phyloP scores from a whole-genome alignment of 148 eudicot species.

The Vaccinium darrowii region DNA sequence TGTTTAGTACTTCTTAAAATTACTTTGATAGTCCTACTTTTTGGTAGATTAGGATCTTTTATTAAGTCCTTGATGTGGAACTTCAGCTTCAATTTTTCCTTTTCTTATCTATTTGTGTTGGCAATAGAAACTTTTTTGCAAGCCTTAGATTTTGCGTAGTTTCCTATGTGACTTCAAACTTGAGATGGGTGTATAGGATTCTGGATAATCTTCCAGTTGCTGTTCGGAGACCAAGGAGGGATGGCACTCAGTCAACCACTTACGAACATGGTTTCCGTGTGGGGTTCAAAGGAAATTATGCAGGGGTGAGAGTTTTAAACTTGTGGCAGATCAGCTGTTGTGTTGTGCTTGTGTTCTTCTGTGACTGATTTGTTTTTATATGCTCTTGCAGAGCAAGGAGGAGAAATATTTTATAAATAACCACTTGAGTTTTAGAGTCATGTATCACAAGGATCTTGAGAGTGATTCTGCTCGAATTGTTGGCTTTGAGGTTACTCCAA shows the following conservation, averaged over 20 bases:
- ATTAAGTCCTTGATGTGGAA: not conserved
- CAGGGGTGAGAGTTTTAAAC: slow-evolving; percentile 48
- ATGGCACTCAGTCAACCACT: slow-evolving; percentile 45
- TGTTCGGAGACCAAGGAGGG: slow-evolving; percentile 55
- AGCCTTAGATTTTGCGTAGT: not conserved
- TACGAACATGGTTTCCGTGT: slow-evolving; percentile 63
- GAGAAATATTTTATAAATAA: slow-evolving; percentile 56
- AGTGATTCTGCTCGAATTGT: slow-evolving; percentile 59
- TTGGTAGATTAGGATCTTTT: not conserved
- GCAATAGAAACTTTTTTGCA: not conserved
- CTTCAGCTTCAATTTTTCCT: not conserved
- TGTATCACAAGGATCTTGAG: slow-evolving; percentile 55
- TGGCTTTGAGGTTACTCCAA: slow-evolving; percentile 57
- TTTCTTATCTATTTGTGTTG: not conserved
- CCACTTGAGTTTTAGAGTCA: slow-evolving; percentile 57
- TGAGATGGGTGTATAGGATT: slow-evolving; percentile 40
- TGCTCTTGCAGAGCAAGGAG: slow-evolving; percentile 47
- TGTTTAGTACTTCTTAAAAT: not conserved
- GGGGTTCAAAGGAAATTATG: slow-evolving; percentile 59
- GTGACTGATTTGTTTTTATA: not conserved
- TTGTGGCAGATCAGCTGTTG: not conserved
- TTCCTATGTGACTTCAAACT: slow-evolving; percentile 1
- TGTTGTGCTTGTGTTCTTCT: slow-evolving; percentile 10
- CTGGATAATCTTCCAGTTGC: slow-evolving; percentile 65
- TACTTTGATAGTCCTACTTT: not conserved